Conservation (phyloP, 1,284 basidiomycete genomes). For the Pseudozyma tsukubaensis region DNA sequence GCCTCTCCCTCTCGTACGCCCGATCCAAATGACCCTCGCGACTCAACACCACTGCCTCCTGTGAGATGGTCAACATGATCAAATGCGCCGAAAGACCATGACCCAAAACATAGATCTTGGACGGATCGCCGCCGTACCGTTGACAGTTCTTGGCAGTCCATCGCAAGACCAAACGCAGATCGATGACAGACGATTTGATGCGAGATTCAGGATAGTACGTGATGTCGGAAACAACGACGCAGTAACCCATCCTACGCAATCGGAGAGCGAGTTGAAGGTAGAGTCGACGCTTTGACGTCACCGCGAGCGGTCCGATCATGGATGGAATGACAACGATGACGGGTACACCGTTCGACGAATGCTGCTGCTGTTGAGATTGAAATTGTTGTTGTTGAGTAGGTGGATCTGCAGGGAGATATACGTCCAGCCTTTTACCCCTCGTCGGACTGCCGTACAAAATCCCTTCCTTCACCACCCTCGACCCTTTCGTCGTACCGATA, state of each 20-base stretch:
- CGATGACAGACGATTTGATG: slow-evolving; percentile 64
- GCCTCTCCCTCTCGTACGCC: slow-evolving; percentile 39
- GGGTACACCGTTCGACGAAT: slow-evolving; percentile 51
- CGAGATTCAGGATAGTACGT: slow-evolving; percentile 67
- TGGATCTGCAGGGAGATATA: slow-evolving; percentile 58
- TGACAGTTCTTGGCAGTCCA: slow-evolving; percentile 67
- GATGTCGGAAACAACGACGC: slow-evolving; percentile 69
- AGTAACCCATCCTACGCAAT: slow-evolving; percentile 67
- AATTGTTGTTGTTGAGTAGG: slow-evolving; percentile 6
- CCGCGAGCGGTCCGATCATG: slow-evolving; percentile 58
- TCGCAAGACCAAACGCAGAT: slow-evolving; percentile 66
- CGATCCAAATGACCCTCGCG: slow-evolving; percentile 47
- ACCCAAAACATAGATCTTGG: slow-evolving; percentile 67
- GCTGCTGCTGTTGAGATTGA: background rate
- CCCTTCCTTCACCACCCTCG: slow-evolving; percentile 60
- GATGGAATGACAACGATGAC: slow-evolving; percentile 68
- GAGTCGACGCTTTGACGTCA: slow-evolving; percentile 48
- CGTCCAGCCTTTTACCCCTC: slow-evolving; percentile 57
- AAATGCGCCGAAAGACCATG: slow-evolving; percentile 69
- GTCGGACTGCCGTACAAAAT: slow-evolving; percentile 61
- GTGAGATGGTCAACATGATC: slow-evolving; percentile 68
- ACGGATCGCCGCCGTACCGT: slow-evolving; percentile 68
- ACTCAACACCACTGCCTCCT: slow-evolving; percentile 68
- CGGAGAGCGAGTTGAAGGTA: slow-evolving; percentile 68
- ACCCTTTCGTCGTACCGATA: slow-evolving; percentile 62